Evolutionary conservation across 768 basidiomycete species (phyloP).

Genomic region (Suillus clintonianus): DNA sequence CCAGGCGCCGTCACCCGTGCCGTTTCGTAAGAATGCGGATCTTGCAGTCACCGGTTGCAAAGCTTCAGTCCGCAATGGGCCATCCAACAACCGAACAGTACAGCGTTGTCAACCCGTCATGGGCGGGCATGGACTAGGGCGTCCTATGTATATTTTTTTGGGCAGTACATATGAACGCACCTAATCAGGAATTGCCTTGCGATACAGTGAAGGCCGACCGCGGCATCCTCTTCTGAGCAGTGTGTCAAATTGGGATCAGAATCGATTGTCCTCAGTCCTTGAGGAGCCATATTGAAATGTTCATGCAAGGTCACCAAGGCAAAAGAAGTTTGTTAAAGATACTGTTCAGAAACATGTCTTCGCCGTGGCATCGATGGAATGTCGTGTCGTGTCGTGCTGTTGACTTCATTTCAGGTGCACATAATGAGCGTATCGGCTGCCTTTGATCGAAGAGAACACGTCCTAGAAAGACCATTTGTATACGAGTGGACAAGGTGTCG

Average conservation of each 20-base stretch:
- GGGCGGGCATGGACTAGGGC: not conserved
- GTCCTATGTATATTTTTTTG: not conserved
- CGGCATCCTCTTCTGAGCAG: not conserved
- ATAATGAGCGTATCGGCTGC: not conserved
- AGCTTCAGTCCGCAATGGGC: not conserved
- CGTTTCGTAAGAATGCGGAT: conserved; percentile 2
- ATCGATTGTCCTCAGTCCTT: not conserved
- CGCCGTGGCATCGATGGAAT: not conserved
- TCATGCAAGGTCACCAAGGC: not conserved
- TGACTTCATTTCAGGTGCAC: not conserved
- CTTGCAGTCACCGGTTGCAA: not conserved
- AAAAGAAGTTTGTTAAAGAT: not conserved
- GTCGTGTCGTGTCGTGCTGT: not conserved
- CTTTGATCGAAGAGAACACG: not conserved
- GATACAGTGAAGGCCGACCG: not conserved
- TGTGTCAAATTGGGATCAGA: not conserved
- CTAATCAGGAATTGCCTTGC: conserved; percentile 1
- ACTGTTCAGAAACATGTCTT: not conserved
- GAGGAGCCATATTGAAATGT: not conserved
- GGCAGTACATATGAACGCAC: conserved; percentile 1
- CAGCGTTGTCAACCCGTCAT: not conserved
- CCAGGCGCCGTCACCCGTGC: not conserved
- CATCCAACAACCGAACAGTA: not conserved
- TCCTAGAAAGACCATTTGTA: not conserved
- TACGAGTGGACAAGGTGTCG: not conserved